A percentile compares a stretch with the other conserved stretches of the same genome.
Conservation (phyloP, 2,329 filamentous ascomycete species). For the Ceratocystiopsis sp. region DNA sequence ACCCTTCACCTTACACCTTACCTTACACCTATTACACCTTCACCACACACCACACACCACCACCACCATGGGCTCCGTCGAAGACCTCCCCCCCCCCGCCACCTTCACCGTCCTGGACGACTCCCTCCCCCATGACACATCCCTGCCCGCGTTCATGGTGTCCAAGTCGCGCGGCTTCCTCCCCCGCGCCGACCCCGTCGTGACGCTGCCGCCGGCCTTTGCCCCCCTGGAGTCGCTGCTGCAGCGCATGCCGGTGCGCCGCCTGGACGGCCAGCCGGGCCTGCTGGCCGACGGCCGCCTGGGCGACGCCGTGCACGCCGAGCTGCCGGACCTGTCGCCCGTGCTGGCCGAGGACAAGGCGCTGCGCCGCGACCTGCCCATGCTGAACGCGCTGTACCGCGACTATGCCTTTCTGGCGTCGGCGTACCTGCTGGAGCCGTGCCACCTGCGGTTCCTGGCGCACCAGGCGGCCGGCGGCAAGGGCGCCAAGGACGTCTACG, state of each 20-base stretch:
- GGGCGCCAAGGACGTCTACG: slow-evolving; percentile 31
- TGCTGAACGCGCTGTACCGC: slow-evolving; percentile 74
- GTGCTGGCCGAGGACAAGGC: slow-evolving; percentile 43
- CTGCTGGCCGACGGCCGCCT: slow-evolving; percentile 59
- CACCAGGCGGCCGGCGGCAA: slow-evolving; percentile 31
- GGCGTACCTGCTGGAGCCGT: slow-evolving; percentile 81
- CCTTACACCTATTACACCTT: not conserved
- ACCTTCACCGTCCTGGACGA: slow-evolving; percentile 46
- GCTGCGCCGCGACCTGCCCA: slow-evolving; percentile 53
- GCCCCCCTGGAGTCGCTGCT: slow-evolving; percentile 54
- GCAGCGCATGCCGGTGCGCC: slow-evolving; percentile 64
- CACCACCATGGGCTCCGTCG: slow-evolving; percentile 23
- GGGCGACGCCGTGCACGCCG: slow-evolving; percentile 50
- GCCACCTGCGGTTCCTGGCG: slow-evolving; percentile 56
- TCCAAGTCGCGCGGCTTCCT: slow-evolving; percentile 60
- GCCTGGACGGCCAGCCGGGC: slow-evolving; percentile 53
- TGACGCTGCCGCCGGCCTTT: slow-evolving; percentile 55
- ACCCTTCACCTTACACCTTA: too few species aligned
- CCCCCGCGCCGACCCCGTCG: slow-evolving; percentile 46
- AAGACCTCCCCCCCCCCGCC: slow-evolving; percentile 11
- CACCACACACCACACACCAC: slow-evolving; percentile 1
- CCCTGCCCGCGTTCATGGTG: slow-evolving; percentile 62
- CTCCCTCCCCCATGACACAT: slow-evolving; percentile 41
- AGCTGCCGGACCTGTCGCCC: slow-evolving; percentile 54
- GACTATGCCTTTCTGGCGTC: slow-evolving; percentile 88